These are phyloP conservation scores for Astragalus glycyphyllos DNA, from an alignment of 306 rosid genomes.

Conservation along the genomic window DNA sequence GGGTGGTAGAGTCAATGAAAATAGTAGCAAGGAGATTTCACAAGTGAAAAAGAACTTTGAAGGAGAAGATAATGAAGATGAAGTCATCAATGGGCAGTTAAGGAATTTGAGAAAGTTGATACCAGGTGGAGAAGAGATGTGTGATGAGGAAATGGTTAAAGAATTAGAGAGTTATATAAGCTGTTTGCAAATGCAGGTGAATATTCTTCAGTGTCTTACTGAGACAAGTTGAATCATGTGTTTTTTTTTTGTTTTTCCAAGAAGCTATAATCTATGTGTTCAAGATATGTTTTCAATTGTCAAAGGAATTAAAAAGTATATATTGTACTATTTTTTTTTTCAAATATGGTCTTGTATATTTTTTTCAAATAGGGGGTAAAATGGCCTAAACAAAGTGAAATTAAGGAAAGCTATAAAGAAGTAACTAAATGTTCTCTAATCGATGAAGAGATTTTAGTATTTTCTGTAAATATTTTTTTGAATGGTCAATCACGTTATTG, in stretches of 20 bases:
- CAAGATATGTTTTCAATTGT: not conserved
- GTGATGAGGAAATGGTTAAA: conserved; percentile 51
- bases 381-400: not conserved
- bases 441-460: not conserved
- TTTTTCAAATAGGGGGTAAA: not conserved
- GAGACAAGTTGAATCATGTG: conserved; percentile 36
- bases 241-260: conserved; percentile 4
- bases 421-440: conserved; percentile 1
- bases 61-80: conserved; percentile 33
- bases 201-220: conserved; percentile 63
- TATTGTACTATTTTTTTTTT: conserved; percentile 7
- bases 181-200: conserved; percentile 81
- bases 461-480: too few species aligned
- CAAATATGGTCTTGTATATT: conserved; percentile 18
- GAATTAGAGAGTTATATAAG: conserved; percentile 67
- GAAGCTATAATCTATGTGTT: conserved; percentile 17
- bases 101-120: conserved; percentile 53
- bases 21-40: too few species aligned
- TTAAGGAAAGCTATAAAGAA: not conserved
- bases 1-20: not conserved
- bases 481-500: too few species aligned
- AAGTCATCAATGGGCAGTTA: conserved; percentile 36
- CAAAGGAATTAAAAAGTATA: conserved; percentile 2
- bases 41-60: not conserved
- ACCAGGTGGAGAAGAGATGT: conserved; percentile 74